Base-by-base conservation (phyloP, 2,329 filamentous ascomycete species). In the Lasiodiplodia theobromae region DNA sequence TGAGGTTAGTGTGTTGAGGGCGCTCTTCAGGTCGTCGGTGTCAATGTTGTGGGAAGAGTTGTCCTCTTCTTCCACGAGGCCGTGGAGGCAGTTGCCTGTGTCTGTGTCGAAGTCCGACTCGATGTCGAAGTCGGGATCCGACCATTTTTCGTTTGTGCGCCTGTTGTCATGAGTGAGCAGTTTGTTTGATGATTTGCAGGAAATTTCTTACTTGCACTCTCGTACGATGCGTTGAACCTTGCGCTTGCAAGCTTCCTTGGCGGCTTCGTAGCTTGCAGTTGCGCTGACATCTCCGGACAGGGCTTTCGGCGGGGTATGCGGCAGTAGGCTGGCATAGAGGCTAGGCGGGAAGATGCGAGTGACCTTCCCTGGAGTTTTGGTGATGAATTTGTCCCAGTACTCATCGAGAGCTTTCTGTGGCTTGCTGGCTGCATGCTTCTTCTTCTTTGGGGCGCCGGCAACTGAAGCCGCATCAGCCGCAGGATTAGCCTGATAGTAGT, bases 121-220 rank as follows among this genome's bases (percentile, higher is more conserved):
- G 64, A 97, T 88, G 76, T 97, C 91, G 76, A 97, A 97, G 77
- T 96, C 89, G n/a, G 90, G 88, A 75, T 96, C 93, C 18, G 91
- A 87, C 76, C 96, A 97, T 78, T 93, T 95, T 74, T 93, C 91
- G 78, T 97, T 97, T 68, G 93, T 84, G 10, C 92, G 86, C n/a
- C 58, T 63, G 7, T 11, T 1, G 21, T 4, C 1, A 18, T 28
- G 49, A 4, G 0, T 12, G 21, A 21, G 49, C 16, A 11, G 21
- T 12, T 11, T 52, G 0, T n/a, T 0, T 11, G 2, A 16, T 5
- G 11, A 28, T 4, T 49, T 8, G 25, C 3, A 11, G 2, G 18
- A 25, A 28, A 11, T n/a, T 11, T 31, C 58, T 5, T 23, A 63
- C 25, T 88, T 85, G 77, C 93, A 96, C 74, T 89, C 87, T 68